A percentile compares a stretch with the other conserved stretches of the same genome.
These are phyloP conservation scores for Ceratobasidium theobromae DNA, from an alignment of 1,284 basidiomycete genomes.

Conservation along the genomic window DNA sequence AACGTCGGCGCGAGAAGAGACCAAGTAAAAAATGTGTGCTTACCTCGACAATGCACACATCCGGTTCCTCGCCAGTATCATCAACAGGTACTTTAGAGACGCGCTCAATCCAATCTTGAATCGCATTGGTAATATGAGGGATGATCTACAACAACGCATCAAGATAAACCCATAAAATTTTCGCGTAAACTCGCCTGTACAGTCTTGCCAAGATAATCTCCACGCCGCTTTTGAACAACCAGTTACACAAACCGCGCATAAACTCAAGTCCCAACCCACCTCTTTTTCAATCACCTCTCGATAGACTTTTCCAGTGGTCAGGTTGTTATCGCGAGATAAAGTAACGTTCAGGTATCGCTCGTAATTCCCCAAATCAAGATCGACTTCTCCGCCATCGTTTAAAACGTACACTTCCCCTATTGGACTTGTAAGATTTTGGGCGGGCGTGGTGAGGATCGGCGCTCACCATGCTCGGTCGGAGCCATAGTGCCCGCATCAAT, in stretches of 20 bases:
- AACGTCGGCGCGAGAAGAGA: neutral
- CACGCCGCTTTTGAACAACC: conserved; percentile 64
- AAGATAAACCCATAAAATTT: conserved; percentile 5
- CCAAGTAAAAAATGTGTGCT: conserved; percentile 43
- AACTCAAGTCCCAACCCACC: conserved; percentile 53
- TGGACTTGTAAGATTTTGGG: neutral
- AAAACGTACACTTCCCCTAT: conserved; percentile 96
- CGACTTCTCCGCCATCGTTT: conserved; percentile 98
- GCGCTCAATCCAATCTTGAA: conserved; percentile 98
- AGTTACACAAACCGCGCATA: neutral
- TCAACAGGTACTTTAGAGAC: conserved; percentile 94
- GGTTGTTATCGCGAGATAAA: conserved; percentile 92
- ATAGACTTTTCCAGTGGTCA: conserved; percentile 99
- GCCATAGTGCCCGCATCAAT: conserved; percentile 99
- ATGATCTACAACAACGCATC: conserved; percentile 67
- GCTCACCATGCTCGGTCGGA: conserved; percentile 93
- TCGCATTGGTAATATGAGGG: conserved; percentile 94
- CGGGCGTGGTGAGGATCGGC: neutral
- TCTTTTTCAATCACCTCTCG: conserved; percentile 96
- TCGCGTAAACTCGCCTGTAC: conserved; percentile 64
- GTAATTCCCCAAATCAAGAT: conserved; percentile 97
- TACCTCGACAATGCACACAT: conserved; percentile 96
- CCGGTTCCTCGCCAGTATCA: conserved; percentile 89
- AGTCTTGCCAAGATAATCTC: conserved; percentile 97
- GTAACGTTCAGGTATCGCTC: conserved; percentile 97